Percentiles rank a stretch among this genome's conserved stretches.
These are phyloP conservation scores for Erigeron canadensis DNA, from an alignment of 129 eudicot genomes.

Conservation along the genomic window DNA sequence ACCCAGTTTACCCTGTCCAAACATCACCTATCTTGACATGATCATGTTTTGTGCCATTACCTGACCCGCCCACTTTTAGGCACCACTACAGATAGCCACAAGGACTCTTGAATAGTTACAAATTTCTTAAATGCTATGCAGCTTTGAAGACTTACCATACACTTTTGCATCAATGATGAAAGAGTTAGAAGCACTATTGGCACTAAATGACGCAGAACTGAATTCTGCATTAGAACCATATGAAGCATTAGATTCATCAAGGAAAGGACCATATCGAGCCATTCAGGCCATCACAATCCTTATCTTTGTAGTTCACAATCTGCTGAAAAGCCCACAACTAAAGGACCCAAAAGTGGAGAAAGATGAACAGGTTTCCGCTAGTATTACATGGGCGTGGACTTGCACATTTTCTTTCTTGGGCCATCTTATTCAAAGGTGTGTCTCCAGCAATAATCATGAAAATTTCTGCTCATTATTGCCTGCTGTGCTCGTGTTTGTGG, in stretches of 20 bases:
- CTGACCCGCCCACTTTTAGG: neutral
- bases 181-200: constrained; percentile 57
- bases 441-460: constrained; percentile 16
- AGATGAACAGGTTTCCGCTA: constrained; percentile 34
- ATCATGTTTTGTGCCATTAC: neutral
- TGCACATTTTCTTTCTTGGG: constrained; percentile 72
- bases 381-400: constrained; percentile 51
- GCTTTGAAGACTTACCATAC: constrained; percentile 69
- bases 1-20: no score
- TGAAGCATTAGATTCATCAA: constrained; percentile 53
- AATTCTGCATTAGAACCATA: constrained; percentile 57
- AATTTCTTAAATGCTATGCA: constrained; percentile 39
- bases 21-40: neutral
- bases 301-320: constrained; percentile 53
- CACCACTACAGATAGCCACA: neutral
- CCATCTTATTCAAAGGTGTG: constrained; percentile 63
- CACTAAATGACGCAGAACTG: constrained; percentile 47
- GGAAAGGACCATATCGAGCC: constrained; percentile 86
- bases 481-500: constrained; percentile 64
- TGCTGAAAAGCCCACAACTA: constrained; percentile 31
- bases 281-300: constrained; percentile 65
- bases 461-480: constrained; percentile 52
- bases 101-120: neutral
- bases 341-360: constrained; percentile 30
- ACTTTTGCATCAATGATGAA: constrained; percentile 59